Evolutionary conservation across 192 early-diverging fungal species (phyloP), one percentile per base, ranked within the genome.

Genomic region (Tieghemiomyces parasiticus): DNA sequence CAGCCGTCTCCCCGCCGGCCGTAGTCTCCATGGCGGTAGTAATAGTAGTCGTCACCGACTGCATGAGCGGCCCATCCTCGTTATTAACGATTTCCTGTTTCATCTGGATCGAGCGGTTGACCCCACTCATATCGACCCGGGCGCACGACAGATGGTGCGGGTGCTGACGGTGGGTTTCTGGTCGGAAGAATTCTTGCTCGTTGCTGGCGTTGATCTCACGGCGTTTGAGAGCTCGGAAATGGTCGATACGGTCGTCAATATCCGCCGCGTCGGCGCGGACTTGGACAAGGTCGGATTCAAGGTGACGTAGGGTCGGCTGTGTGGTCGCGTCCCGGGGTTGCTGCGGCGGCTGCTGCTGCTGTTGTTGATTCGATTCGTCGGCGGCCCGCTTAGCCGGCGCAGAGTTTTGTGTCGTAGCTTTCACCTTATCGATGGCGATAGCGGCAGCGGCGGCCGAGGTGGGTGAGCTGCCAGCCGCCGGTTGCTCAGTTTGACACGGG

Each of bases 21-120:
- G 3, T 20, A 35, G 28, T 55, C 47, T 0, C 4, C 56, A 35
- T 26, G 16, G 35, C 13, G 3, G 24, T 35, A 29, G 48, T 19
- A 28, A 25, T 63, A 3, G 22, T 42, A 2, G 59, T 0, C 28
- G 49, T 59, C 24, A 68, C 73, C 0, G 82, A 86, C 38, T 83
- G 70, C 58, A 75, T 78, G 26, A 87, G 60, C 20, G 84, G 81
- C 12, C 73, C 77, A 63, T 72, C 74, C 59, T 82, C 77, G 58
- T 82, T 89, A 51, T 82, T 75, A 29, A 79, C 76, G 28, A 81
- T 71, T 38, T 88, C 81, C 38, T 78, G 71, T 46, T 86, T 87
- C 73, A 92, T 84, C 64, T 89, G 85, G 28, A 90, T 81, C 22
- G 81, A 87, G 10, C 84, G 70, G 62, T 85, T 89, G 4, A 84